Evolutionary conservation across 306 rosid species (phyloP), one percentile per base, ranked within the genome.

Genomic region (Psophocarpus tetragonolobus): DNA sequence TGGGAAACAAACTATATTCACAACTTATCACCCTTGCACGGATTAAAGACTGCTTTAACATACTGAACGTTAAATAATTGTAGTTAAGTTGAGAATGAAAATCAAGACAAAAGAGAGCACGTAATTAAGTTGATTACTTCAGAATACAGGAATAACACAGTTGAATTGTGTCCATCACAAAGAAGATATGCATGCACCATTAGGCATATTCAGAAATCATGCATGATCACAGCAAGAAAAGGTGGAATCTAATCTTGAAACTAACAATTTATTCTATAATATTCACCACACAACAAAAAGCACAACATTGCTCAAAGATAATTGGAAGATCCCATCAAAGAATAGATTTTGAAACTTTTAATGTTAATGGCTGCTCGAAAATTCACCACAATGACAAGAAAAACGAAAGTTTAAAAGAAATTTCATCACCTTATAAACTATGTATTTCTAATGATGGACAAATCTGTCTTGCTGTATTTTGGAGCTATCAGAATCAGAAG

Each of bases 361-460:
- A 23, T 3, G 6, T 30, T 21, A 5, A 68, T 39, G 24, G 67
- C 45, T 53, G 67, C 74, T 10, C 38, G 1, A 65, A 6, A 51
- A 38, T 67, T 67, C 81, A 53, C 53, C 48, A 68, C 24, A 39
- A 29, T 66, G 74, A 51, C 0, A 41, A 6, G 7, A 26, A 29
- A 45, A 63, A 63, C 13, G 36, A 23, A 14, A 63, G 10, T 26
- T 13, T 3, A 53, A 64, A 45, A 48, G 51, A 39, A 77, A 20
- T 27, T 53, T 0, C 29, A 73, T 50, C 38, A 64, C 75, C 81
- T 77, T 15, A 21, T 56, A n/a, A 24, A n/a, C n/a, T n/a, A n/a
- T n/a, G n/a, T n/a, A n/a, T n/a, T n/a, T 72, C 35, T 74, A 17
- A 61, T 3, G 79, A 44, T 32, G 32, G 62, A 20, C 1, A 4